These are phyloP conservation scores for Oryza meridionalis DNA, from an alignment of 176 grass and related monocot species.

Conservation along the genomic window DNA sequence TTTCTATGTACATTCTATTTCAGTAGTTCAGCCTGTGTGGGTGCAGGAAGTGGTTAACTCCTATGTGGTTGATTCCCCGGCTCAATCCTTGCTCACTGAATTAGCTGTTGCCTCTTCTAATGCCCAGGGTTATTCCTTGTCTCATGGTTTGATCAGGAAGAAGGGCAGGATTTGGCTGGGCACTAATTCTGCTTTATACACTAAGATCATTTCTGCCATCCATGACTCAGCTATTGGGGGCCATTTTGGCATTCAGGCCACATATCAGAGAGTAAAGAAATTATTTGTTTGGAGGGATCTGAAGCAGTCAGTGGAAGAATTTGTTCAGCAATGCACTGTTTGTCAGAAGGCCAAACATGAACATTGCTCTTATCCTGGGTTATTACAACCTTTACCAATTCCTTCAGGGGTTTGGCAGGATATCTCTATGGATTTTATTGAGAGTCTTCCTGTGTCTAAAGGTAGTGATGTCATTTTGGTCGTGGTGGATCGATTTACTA, in stretches of 20 bases:
- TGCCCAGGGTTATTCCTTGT: neutral
- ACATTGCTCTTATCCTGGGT: too few relatives aligned
- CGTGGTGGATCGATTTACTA: too few relatives aligned
- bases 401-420: too few relatives aligned
- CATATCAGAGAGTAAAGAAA: neutral
- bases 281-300: neutral
- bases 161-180: neutral
- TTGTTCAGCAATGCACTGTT: too few relatives aligned
- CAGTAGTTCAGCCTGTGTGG: neutral
- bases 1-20: neutral
- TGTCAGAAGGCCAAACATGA: too few relatives aligned
- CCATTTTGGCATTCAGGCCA: neutral
- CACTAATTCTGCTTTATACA: neutral
- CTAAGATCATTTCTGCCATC: neutral
- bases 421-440: too few relatives aligned
- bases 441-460: too few relatives aligned
- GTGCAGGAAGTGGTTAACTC: neutral
- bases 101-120: neutral
- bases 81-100: neutral
- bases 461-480: too few relatives aligned
- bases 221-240: neutral
- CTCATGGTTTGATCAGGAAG: neutral
- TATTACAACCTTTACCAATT: too few relatives aligned
- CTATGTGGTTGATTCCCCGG: neutral
- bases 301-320: too few relatives aligned